Conservation (phyloP, 2,329 filamentous ascomycete species). For the Clonostachys solani region DNA sequence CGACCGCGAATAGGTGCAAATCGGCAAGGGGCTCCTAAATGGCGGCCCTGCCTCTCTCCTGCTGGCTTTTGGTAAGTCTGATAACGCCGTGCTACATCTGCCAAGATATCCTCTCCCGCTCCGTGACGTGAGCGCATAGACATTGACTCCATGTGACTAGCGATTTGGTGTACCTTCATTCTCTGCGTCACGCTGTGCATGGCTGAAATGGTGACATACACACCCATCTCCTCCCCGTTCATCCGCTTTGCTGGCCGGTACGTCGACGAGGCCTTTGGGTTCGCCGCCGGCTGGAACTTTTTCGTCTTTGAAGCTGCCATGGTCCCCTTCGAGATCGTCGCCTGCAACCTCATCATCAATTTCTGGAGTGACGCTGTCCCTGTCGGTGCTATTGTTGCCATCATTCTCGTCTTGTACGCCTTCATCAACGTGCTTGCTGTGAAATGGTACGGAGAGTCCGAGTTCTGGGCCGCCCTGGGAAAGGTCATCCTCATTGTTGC, state of each 20-base stretch:
- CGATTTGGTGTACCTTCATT: slow-evolving; percentile 56
- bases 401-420: slow-evolving; percentile 38
- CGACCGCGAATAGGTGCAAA: slow-evolving; percentile 35
- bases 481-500: slow-evolving; percentile 70
- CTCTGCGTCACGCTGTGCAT: slow-evolving; percentile 57
- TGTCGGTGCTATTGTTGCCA: slow-evolving; percentile 56
- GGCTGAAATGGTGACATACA: slow-evolving; percentile 73
- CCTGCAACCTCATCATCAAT: slow-evolving; percentile 58
- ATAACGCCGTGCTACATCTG: background rate
- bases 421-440: slow-evolving; percentile 69
- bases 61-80: slow-evolving; percentile 39
- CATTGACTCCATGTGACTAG: slow-evolving; percentile 15
- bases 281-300: slow-evolving; percentile 71
- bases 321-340: slow-evolving; percentile 65
- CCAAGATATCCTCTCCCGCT: background rate
- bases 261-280: slow-evolving; percentile 71
- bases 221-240: slow-evolving; percentile 74
- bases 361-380: slow-evolving; percentile 61
- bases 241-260: slow-evolving; percentile 73
- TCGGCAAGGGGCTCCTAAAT: slow-evolving; percentile 52
- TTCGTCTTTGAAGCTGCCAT: slow-evolving; percentile 66
- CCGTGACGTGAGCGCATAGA: background rate
- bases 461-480: slow-evolving; percentile 70
- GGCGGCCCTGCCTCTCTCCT: slow-evolving; percentile 57
- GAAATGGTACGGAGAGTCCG: slow-evolving; percentile 70